Base-by-base conservation (phyloP, 176 grass and related monocot genomes). In the Alloteropsis semialata region DNA sequence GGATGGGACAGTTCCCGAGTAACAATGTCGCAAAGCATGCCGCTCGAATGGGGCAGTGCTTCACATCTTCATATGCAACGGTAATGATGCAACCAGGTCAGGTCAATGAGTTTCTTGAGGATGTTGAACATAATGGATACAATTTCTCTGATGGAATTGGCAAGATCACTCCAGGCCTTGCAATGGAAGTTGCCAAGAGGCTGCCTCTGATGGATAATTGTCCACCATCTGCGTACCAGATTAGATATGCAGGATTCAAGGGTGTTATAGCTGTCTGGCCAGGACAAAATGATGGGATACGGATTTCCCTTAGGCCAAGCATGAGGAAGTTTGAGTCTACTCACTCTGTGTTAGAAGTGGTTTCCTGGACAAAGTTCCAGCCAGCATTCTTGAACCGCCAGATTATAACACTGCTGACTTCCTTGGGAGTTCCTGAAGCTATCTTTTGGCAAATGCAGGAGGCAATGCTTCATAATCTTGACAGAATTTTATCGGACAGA, bases 141-240 rank as follows among this genome's bases (percentile, higher is more conserved):
- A 25, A 78, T 74, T 97, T 97, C 78, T 97, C 92, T 16, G 92
- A 98, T 83, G 95, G 95, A 78, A 91, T 98, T 39, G 95, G 90
- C 73, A 94, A 75, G 43, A 92, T 94, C 62, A 89, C 84, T 10
- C 92, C 90, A 4, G 92, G 93, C 11, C 90, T 98, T 48, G 92
- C 92, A 61, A 76, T 85, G 14, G 88, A 98, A 85, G 90, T 97
- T 57, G 88, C 95, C 51, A 45, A 88, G 77, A 83, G 84, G 28
- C 76, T 98, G 59, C 88, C 89, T 22, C 49, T 93, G 50, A 87
- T 21, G 0, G 81, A 91, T 34, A 80, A 65, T 15, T 70, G 41
- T 12, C 81, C 84, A 12, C 95, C 95, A 83, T 97, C 95, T 33
- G 95, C 92, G 27, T 97, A 91, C 67, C 95, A 97, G 84, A 97